phyloP scores from a whole-genome alignment of 768 basidiomycete genomes.

The Pluteus cervinus region DNA sequence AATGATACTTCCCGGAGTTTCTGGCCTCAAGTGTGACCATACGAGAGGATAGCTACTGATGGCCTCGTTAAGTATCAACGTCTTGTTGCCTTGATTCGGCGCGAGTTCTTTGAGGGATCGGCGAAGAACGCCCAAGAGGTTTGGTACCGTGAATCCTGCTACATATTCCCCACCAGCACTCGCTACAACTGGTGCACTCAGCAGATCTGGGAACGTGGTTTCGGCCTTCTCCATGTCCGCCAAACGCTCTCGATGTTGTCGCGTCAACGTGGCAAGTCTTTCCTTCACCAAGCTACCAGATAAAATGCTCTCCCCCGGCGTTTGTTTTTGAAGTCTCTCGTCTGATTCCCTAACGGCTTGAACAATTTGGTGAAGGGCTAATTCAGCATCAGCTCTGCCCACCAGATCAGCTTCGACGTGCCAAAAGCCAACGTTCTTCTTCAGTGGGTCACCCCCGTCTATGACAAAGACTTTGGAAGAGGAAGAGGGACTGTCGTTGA shows the following conservation, averaged over 20 bases:
- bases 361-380: conserved; percentile 45
- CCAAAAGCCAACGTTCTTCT: conserved; percentile 40
- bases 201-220: conserved; percentile 14
- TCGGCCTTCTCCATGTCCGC: conserved; percentile 25
- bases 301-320: too few species aligned
- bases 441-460: conserved; percentile 59
- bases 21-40: conserved; percentile 55
- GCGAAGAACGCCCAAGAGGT: conserved; percentile 45
- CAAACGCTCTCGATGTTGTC: conserved; percentile 7
- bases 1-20: conserved; percentile 42
- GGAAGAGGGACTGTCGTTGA: conserved; percentile 33
- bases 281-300: too few species aligned
- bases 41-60: conserved; percentile 50
- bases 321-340: conserved; percentile 9
- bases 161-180: too few species aligned
- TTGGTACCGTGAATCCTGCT: conserved; percentile 38
- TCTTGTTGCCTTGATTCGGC: conserved; percentile 26
- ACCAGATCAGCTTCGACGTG: conserved; percentile 52
- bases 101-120: conserved; percentile 31
- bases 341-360: conserved; percentile 24
- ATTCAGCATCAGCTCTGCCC: conserved; percentile 48
- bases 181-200: too few species aligned
- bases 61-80: conserved; percentile 55
- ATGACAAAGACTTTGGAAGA: conserved; percentile 51
- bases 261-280: conserved; percentile 8